These are phyloP conservation scores for Rhodotorula glutinis DNA, from an alignment of 1,284 basidiomycete species.

Conservation along the genomic window DNA sequence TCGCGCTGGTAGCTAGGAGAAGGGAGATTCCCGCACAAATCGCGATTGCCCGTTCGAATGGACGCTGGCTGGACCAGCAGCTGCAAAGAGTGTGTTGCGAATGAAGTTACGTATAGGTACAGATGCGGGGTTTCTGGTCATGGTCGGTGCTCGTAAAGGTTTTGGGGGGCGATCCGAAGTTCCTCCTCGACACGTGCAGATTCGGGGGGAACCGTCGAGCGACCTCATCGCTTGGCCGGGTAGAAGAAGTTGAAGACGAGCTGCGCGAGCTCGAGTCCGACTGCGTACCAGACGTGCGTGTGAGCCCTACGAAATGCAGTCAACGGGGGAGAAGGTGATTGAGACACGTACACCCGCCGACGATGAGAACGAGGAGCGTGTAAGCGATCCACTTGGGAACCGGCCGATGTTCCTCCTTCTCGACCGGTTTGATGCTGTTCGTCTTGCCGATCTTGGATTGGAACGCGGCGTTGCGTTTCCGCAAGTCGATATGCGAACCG, in stretches of 20 bases:
- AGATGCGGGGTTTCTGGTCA: no score
- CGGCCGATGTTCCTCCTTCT: slow-evolving; percentile 11
- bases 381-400: slow-evolving; percentile 11
- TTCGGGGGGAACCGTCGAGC: no score
- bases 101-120: no score
- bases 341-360: slow-evolving; percentile 20
- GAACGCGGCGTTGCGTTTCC: slow-evolving; percentile 31
- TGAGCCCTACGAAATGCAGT: no score
- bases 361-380: slow-evolving; percentile 1
- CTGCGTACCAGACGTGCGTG: not conserved
- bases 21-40: no score
- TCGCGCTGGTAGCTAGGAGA: slow-evolving; percentile 7
- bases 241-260: slow-evolving; percentile 16
- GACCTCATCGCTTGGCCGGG: not conserved
- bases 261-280: slow-evolving; percentile 25
- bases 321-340: no score
- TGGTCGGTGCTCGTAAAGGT: no score
- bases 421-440: slow-evolving; percentile 16
- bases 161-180: no score
- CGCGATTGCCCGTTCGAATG: no score
- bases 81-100: no score
- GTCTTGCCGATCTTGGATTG: slow-evolving; percentile 21
- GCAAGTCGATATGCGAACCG: slow-evolving; percentile 29
- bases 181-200: no score
- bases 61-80: no score